Base-by-base conservation (phyloP, 495 filamentous ascomycete species). In the Aspergillus ostianus region DNA sequence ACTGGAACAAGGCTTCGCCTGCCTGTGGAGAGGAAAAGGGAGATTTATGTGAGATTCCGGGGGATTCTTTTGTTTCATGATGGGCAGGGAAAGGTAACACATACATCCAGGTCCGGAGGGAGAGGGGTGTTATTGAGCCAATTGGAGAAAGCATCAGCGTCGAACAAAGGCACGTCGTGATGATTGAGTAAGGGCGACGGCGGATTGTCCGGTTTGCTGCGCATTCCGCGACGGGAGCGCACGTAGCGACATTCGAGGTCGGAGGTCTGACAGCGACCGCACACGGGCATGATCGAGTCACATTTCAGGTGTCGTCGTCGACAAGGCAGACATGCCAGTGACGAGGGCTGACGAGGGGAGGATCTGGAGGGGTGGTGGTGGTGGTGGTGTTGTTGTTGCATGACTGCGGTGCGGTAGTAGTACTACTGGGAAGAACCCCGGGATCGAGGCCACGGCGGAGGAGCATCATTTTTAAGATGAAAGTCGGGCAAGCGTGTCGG, bases 251-350 rank as follows among this genome's bases (percentile, higher is more conserved):
- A 72, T 27, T 70, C 62, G 2, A 52, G 59, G 19, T 59, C 36
- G 17, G 60, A 51, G 7, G 60, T 57, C 21, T 59, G 61, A 53
- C 70, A 72, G 32, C 67, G 62, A 48, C 57, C 58, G 61, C 75
- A 77, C 6, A 65, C 51, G 21, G 83, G 83, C 60, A 73, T 66
- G 12, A 69, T 70, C 10, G 80, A 80, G 59, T 84, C 81, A 61
- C 83, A 86, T 63, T 83, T 83, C 5, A 85, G 65, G 66, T 85
- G 84, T 47, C 82, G 75, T 53, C 72, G 78, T 15, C 83, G 75
- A 67, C 84, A 86, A 15, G 81, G 78, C 17, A 84, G 69, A 57
- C 84, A 86, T 32, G 84, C 82, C 15, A 81, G 67, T 6, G 80
- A 75, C 9, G 81, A 67, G 21, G 67, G 67, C 15, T 51, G 48